phyloP scores from a whole-genome alignment of 805 yeast genomes.

The Pichia exigua region DNA sequence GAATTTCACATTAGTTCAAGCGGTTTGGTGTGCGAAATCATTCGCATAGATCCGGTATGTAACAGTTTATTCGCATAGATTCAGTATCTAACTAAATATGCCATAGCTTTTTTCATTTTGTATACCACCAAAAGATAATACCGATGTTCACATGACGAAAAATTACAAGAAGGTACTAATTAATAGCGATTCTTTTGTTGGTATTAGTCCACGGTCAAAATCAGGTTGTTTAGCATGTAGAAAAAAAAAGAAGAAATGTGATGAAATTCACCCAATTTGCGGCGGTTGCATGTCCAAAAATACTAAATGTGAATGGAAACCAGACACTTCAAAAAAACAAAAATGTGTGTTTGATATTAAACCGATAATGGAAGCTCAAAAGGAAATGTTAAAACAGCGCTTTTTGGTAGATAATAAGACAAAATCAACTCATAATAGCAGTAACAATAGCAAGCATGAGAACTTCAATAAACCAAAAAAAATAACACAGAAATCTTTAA shows the following conservation, averaged over 20 bases:
- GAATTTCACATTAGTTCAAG: no score
- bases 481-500: neutral
- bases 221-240: constrained; percentile 36
- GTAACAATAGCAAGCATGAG: neutral
- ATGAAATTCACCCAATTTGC: constrained; percentile 39
- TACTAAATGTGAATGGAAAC: constrained; percentile 25
- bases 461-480: neutral
- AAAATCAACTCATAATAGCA: neutral
- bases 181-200: constrained; percentile 23
- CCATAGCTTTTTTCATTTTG: rapidly evolving
- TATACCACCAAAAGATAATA: no score
- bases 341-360: constrained; percentile 12
- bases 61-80: neutral
- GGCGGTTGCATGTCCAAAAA: constrained; percentile 32
- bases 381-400: constrained; percentile 5
- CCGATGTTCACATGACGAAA: neutral
- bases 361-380: constrained; percentile 15
- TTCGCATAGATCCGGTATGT: no score
- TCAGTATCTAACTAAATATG: neutral
- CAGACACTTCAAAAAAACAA: constrained; percentile 5
- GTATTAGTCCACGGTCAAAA: constrained; percentile 28
- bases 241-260: constrained; percentile 42
- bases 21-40: no score
- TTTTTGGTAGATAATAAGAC: constrained; percentile 8
- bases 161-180: constrained; percentile 2